Base-by-base conservation (phyloP, 768 basidiomycete species). In the Suillus occidentalis region DNA sequence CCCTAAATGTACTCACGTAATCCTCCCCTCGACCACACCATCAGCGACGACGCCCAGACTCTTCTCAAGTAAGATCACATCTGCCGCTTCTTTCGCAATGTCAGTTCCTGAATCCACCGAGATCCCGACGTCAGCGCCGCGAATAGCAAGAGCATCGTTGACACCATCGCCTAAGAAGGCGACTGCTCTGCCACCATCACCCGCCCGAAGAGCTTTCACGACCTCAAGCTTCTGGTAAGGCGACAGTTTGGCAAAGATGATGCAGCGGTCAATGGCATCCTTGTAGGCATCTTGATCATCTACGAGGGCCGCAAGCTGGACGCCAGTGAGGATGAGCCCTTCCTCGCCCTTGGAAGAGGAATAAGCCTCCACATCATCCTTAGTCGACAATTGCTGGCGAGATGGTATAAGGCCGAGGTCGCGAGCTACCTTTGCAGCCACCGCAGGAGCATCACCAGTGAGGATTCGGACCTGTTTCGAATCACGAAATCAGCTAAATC, bases 1-100 rank as follows among this genome's bases (percentile, higher is more conserved):
- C 31, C 25, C n/a, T 9, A 40, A 20, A 39, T n/a, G 40, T 14
- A 67, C 75, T 13, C 68, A 75, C 74, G 74, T 75, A 67, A 75
- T 71, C 37, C 74, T 74, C 65, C 74, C 74, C 60, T 75, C 76
- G 12, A 77, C 64, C 31, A 75, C 71, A 40, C 78, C 77, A 6
- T 75, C 73, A 9, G 71, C 68, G 50, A 77, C 75, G 10, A 79
- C 77, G 7, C 31, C 72, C 39, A 79, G 71, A 28, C 72, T 79
- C 62, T 79, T 78, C 69, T 79, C 78, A 25, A 78, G 64, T 10
- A 79, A 60, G 56, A 78, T 78, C 45, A 75, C 75, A 50, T 74
- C 78, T 3, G 78, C 78, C 25, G 77, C 78, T 58, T 78, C 78
- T 64, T 78, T 78, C 16, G 77, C 76, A 10, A 79, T 80, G 47